Evolutionary conservation across 2,329 filamentous ascomycete genomes (phyloP), one percentile per base, ranked within the genome.

Genomic region (Zarea fungicola): DNA sequence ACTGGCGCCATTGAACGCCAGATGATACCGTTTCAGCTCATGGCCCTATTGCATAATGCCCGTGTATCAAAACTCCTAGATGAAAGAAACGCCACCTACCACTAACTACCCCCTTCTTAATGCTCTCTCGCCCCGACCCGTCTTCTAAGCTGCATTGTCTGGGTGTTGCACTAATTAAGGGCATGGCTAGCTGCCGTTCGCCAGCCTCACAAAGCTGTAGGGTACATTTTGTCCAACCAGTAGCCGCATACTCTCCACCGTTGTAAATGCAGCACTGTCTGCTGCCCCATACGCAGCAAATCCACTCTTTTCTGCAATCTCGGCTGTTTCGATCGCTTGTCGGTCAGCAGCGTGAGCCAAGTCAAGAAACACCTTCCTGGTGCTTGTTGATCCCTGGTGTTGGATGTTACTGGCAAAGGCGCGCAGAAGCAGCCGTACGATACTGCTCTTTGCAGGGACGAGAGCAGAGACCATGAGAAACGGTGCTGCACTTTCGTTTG

Each of bases 211-310:
- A 70, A 95, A 95, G 67, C 87, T 90, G 66, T 89, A 92, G 6
- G 86, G 87, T 49, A 93, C 87, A 63, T 93, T 93, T 69, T 93
- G 87, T 9, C 89, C 89, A 10, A 92, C 86, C 21, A 95, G 74
- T 51, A 91, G 65, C 56, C 88, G 75, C 48, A 93, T 68, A 42
- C 84, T 92, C 68, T 93, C 87, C 5, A 92, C 88, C 3, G 87
- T 91, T 19, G 87, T 91, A 70, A 90, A 93, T 0, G 88, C 87
- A 49, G 84, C 85, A 26, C 90, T 85, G 65, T 95, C 88, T 21
- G 84, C 85, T 16, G 85, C 80, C 1, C 85, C 86, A 62, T 92
- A 93, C 6, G 86, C 83, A 21, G 83, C 84, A 75, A 90, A 95
- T 0, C 89, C 89, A 49, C 81, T 83, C 60, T 83, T 78, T 58